Evolutionary conservation across 495 filamentous ascomycete genomes (phyloP).

Genomic region (Penicillium salamii): DNA sequence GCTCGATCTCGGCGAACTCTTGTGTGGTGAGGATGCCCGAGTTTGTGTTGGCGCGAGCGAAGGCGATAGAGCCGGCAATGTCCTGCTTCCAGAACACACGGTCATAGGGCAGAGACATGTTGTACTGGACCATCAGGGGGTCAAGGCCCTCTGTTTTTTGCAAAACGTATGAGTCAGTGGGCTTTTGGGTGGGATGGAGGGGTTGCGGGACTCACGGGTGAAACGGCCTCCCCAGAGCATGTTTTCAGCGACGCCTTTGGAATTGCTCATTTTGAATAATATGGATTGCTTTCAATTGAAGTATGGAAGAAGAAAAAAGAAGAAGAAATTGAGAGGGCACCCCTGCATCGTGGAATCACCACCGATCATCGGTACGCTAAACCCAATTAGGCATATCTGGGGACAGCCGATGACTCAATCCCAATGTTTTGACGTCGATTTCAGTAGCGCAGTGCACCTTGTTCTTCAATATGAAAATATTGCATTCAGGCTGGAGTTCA

Average conservation of each 20-base stretch:
- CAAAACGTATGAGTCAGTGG: conserved; percentile 27
- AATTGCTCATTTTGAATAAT: conserved; percentile 37
- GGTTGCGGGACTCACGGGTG: conserved; percentile 53
- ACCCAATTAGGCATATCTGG: conserved; percentile 14
- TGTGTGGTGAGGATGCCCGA: conserved; percentile 67
- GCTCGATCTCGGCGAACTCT: conserved; percentile 76
- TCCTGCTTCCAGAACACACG: conserved; percentile 79
- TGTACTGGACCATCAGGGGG: conserved; percentile 86
- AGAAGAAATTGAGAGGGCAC: not conserved
- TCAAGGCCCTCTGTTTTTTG: conserved; percentile 66
- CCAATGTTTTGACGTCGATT: too few relatives aligned
- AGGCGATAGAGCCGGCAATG: conserved; percentile 78
- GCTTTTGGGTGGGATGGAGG: conserved; percentile 7
- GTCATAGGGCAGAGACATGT: conserved; percentile 83
- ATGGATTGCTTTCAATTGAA: conserved; percentile 9
- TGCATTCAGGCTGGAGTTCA: too few relatives aligned
- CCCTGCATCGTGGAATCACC: conserved; percentile 7
- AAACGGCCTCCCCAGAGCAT: conserved; percentile 85
- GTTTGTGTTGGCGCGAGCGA: conserved; percentile 79
- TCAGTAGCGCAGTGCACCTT: too few relatives aligned
- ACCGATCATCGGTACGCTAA: conserved; percentile 25
- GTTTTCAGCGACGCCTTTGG: conserved; percentile 48
- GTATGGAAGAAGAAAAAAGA: conserved; percentile 6
- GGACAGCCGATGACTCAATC: conserved; percentile 5
- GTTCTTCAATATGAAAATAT: too few relatives aligned